Evolutionary conservation across 2,329 filamentous ascomycete species (phyloP).

Genomic region (Intubia oerlemansii): DNA sequence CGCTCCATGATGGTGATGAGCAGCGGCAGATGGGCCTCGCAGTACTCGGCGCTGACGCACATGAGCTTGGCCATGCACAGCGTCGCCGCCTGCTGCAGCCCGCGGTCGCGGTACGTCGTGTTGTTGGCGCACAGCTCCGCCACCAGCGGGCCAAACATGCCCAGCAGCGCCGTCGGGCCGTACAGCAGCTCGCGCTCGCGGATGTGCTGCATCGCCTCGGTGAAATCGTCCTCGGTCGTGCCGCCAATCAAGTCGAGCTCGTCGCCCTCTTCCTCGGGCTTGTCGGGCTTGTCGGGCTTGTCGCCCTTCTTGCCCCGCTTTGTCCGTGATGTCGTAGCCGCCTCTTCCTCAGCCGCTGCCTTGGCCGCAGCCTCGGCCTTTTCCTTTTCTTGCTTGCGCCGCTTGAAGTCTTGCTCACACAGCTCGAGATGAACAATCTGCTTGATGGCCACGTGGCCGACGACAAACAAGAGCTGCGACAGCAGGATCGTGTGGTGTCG

Average conservation of each 20-base stretch:
- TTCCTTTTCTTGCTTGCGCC: conserved; percentile 77
- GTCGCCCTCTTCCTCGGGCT: conserved; percentile 42
- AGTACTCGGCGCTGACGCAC: conserved; percentile 95
- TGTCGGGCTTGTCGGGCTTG: background rate
- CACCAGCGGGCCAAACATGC: conserved; percentile 78
- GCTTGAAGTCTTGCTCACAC: conserved; percentile 96
- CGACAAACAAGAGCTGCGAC: conserved; percentile 83
- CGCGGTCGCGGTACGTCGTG: conserved; percentile 73
- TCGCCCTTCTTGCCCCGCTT: conserved; percentile 13
- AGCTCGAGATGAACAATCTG: conserved; percentile 96
- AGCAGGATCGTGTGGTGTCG: conserved; percentile 54
- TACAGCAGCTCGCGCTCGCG: conserved; percentile 70
- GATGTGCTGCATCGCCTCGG: conserved; percentile 66
- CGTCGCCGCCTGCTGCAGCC: conserved; percentile 80
- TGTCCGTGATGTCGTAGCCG: conserved; percentile 4
- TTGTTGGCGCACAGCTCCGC: conserved; percentile 90
- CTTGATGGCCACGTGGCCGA: conserved; percentile 93
- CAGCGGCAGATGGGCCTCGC: conserved; percentile 75
- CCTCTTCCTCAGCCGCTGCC: conserved; percentile 15
- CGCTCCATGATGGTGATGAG: conserved; percentile 97
- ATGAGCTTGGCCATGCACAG: conserved; percentile 94
- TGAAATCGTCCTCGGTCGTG: conserved; percentile 87
- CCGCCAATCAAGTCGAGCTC: conserved; percentile 93
- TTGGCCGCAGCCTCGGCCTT: conserved; percentile 33
- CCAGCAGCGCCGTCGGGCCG: conserved; percentile 63